phyloP scores from a whole-genome alignment of 2,329 filamentous ascomycete genomes.

The Claviceps humidiphila region DNA sequence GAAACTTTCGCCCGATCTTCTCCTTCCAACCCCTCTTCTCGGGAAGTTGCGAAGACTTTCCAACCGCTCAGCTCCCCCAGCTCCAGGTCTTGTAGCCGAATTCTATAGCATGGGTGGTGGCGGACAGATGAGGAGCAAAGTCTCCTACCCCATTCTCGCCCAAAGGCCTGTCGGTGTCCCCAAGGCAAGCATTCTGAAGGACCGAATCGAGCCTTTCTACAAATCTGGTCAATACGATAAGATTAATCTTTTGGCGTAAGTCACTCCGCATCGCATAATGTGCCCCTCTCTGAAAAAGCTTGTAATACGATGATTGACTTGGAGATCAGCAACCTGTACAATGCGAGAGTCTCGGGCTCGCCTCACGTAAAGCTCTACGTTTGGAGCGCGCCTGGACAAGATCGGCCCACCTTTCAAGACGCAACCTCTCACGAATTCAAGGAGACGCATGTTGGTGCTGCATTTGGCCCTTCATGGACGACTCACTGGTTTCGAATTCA shows the following conservation, averaged over 20 bases:
- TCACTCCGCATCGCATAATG: slow-evolving; percentile 7
- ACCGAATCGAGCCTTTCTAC: slow-evolving; percentile 72
- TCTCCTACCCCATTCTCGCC: slow-evolving; percentile 39
- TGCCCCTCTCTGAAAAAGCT: not conserved
- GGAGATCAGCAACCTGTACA: slow-evolving; percentile 23
- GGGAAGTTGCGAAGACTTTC: slow-evolving; percentile 18
- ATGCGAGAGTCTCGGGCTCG: slow-evolving; percentile 42
- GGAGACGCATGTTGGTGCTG: slow-evolving; percentile 59
- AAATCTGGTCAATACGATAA: slow-evolving; percentile 63
- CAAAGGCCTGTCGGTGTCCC: slow-evolving; percentile 55
- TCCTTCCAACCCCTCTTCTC: slow-evolving; percentile 5
- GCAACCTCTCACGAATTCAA: slow-evolving; percentile 64
- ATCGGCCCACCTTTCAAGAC: slow-evolving; percentile 75
- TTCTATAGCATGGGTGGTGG: slow-evolving; percentile 38
- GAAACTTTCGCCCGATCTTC: slow-evolving; percentile 6
- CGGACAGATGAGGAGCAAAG: slow-evolving; percentile 27
- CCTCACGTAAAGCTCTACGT: slow-evolving; percentile 74
- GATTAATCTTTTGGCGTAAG: slow-evolving; percentile 60
- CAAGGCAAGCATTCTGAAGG: slow-evolving; percentile 74
- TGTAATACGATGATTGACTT: not conserved
- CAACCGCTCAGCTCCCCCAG: slow-evolving; percentile 25
- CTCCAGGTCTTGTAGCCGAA: slow-evolving; percentile 17
- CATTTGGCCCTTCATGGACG: slow-evolving; percentile 89
- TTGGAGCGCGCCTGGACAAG: slow-evolving; percentile 68
- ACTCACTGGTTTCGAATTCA: slow-evolving; percentile 94